phyloP scores from a whole-genome alignment of 2,329 filamentous ascomycete genomes.

The Aspergillus ochraceus region DNA sequence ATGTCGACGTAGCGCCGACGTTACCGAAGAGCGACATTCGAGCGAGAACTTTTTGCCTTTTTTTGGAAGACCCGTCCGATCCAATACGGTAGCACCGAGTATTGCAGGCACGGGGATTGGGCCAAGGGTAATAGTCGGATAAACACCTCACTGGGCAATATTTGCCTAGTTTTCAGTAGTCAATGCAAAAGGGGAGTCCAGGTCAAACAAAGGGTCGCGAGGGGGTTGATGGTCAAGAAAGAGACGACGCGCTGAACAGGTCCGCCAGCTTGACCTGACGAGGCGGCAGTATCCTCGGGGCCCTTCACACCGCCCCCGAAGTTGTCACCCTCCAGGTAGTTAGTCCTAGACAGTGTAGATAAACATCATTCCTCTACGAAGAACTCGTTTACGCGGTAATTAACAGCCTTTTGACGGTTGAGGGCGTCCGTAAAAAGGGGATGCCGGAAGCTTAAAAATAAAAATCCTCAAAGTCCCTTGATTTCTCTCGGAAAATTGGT shows the following conservation, averaged over 20 bases:
- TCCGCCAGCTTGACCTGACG: neutral
- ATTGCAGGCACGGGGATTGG: neutral
- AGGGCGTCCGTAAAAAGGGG: too few relatives aligned
- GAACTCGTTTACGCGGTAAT: too few relatives aligned
- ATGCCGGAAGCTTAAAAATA: too few relatives aligned
- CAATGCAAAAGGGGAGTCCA: neutral
- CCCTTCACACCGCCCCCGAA: conserved; percentile 2
- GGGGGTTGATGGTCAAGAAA: neutral
- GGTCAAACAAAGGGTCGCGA: neutral
- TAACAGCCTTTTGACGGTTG: too few relatives aligned
- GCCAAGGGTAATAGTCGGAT: neutral
- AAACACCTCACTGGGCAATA: neutral
- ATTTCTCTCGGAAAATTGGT: too few relatives aligned
- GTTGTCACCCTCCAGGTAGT: too few relatives aligned
- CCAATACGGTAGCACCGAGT: neutral
- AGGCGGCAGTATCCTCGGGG: conserved; percentile 5
- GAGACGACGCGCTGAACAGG: neutral
- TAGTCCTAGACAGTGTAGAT: too few relatives aligned
- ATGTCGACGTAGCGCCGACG: conserved; percentile 50
- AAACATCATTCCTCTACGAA: too few relatives aligned
- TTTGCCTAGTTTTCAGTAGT: neutral
- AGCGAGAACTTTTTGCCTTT: conserved; percentile 19
- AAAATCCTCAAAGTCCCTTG: too few relatives aligned
- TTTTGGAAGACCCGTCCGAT: neutral
- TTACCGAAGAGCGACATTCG: conserved; percentile 55